Percentiles rank a stretch among this genome's conserved stretches.
phyloP scores from a whole-genome alignment of 768 basidiomycete species.

The Rhodotorula sphaerocarpa region DNA sequence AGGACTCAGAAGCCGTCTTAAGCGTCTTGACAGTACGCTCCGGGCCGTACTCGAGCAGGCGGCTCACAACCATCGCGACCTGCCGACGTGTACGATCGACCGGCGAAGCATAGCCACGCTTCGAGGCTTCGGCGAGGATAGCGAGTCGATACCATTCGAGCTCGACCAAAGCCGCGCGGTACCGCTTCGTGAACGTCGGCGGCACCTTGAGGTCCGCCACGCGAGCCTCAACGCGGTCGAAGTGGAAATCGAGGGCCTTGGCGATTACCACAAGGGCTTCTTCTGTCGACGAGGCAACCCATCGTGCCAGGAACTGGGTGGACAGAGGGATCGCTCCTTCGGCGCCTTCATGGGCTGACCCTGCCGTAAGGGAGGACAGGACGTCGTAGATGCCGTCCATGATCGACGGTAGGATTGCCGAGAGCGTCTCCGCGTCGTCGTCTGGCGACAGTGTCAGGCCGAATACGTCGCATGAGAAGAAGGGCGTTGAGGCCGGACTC shows the following conservation, averaged over 20 bases:
- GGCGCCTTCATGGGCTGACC: too few relatives aligned
- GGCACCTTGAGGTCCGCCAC: conserved; percentile 43
- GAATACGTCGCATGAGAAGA: conserved; percentile 37
- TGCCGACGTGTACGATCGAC: too few relatives aligned
- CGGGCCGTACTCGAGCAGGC: conserved; percentile 55
- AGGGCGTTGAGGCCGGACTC: conserved; percentile 40
- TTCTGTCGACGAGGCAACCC: conserved; percentile 39
- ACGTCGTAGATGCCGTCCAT: conserved; percentile 51
- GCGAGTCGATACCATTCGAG: conserved; percentile 61
- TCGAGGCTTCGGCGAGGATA: too few relatives aligned
- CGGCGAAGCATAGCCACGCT: too few relatives aligned
- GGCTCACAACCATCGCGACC: conserved; percentile 47
- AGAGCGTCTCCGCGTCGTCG: conserved; percentile 50
- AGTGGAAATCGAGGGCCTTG: conserved; percentile 44
- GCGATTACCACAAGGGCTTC: conserved; percentile 42
- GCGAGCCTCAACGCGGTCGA: conserved; percentile 45
- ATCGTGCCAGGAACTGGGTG: conserved; percentile 51
- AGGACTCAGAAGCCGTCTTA: conserved; percentile 27
- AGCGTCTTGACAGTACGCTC: conserved; percentile 49
- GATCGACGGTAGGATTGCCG: conserved; percentile 42
- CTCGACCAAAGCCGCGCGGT: conserved; percentile 46
- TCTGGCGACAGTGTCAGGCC: conserved; percentile 42
- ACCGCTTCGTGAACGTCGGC: conserved; percentile 42
- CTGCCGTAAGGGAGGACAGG: conserved; percentile 46
- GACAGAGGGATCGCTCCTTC: conserved; percentile 48